Conservation (phyloP, 345 rosid genomes). For the Cardiospermum halicacabum region DNA sequence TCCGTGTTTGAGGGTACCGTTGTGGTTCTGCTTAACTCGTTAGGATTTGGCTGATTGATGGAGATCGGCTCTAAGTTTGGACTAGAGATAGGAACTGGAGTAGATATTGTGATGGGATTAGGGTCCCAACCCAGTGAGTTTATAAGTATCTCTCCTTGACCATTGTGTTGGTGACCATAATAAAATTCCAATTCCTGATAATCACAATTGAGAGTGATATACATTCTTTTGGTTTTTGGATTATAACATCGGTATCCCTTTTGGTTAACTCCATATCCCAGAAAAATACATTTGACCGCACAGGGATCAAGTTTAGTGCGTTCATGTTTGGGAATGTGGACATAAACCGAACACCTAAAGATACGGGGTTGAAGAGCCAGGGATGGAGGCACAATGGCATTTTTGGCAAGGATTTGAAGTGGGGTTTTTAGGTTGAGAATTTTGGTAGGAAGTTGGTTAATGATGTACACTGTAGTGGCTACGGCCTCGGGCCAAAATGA, state of each 20-base stretch:
- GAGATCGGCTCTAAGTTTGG: too few relatives aligned
- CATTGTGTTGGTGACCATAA: not conserved
- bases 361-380: not conserved
- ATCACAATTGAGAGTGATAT: not conserved
- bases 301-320: not conserved
- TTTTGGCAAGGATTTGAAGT: not conserved
- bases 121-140: too few relatives aligned
- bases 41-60: too few relatives aligned
- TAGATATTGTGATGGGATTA: too few relatives aligned
- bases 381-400: too few relatives aligned
- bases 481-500: not conserved
- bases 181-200: not conserved
- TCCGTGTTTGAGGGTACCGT: too few relatives aligned
- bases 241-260: not conserved
- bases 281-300: not conserved
- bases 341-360: not conserved
- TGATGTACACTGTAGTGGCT: not conserved
- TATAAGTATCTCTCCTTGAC: too few relatives aligned
- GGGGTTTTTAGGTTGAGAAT: not conserved
- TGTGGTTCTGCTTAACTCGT: too few relatives aligned
- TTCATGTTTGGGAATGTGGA: slow-evolving; percentile 4
- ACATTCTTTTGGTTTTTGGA: not conserved
- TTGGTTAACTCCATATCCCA: not conserved
- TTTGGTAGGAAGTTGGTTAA: not conserved
- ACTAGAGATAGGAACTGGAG: too few relatives aligned